These are phyloP conservation scores for Selenicereus undatus DNA, from an alignment of 148 eudicot species.

Conservation along the genomic window DNA sequence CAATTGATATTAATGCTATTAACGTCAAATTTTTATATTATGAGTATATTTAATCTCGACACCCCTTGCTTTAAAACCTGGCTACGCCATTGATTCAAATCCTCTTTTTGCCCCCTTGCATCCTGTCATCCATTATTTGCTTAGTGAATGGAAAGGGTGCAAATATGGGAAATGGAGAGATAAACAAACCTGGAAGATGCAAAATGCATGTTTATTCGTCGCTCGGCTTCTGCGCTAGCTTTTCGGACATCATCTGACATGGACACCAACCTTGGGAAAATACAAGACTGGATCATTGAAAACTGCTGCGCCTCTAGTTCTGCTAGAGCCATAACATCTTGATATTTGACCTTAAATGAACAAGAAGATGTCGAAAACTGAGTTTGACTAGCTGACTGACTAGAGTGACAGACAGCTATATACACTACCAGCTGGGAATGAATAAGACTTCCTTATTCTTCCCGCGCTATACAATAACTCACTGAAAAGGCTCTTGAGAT, in stretches of 20 bases:
- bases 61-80: too few relatives aligned
- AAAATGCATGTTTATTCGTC: conserved; percentile 58
- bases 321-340: conserved; percentile 59
- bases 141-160: conserved; percentile 4
- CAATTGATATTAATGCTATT: too few relatives aligned
- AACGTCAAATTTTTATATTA: too few relatives aligned
- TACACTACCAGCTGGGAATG: neutral
- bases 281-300: conserved; percentile 88
- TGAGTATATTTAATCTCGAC: too few relatives aligned
- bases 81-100: too few relatives aligned
- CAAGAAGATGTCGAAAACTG: neutral
- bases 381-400: neutral
- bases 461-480: neutral
- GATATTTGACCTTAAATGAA: conserved; percentile 60
- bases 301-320: conserved; percentile 83
- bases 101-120: neutral
- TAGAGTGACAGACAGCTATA: neutral
- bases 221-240: conserved; percentile 88
- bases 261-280: conserved; percentile 73
- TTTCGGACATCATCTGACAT: conserved; percentile 71
- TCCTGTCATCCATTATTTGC: neutral
- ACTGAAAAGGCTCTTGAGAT: neutral
- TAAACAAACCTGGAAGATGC: conserved; percentile 62
- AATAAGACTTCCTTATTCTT: neutral
- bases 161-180: conserved; percentile 18